phyloP scores from a whole-genome alignment of 768 basidiomycete species.

The Xerocomellus dryophilus region DNA sequence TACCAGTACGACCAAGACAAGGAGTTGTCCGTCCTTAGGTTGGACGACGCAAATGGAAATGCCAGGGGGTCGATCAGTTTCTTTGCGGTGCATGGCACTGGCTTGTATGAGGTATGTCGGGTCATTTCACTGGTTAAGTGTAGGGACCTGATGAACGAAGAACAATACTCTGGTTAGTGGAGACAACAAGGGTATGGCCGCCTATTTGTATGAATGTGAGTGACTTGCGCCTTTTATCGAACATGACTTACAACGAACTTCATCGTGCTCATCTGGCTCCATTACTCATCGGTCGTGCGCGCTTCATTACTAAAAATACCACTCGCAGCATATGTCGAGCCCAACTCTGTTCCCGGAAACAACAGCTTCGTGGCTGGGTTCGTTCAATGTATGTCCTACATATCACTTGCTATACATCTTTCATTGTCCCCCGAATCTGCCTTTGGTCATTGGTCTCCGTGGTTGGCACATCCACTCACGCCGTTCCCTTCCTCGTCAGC shows the following conservation, averaged over 20 bases:
- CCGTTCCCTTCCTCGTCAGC: slow-evolving; percentile 36
- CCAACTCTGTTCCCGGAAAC: slow-evolving; percentile 63
- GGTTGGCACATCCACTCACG: neutral
- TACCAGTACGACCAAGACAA: slow-evolving; percentile 76
- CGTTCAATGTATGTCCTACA: slow-evolving; percentile 54
- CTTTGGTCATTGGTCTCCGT: neutral
- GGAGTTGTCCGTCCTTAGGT: slow-evolving; percentile 63
- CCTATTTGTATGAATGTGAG: slow-evolving; percentile 71
- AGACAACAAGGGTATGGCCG: slow-evolving; percentile 88
- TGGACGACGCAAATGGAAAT: slow-evolving; percentile 56
- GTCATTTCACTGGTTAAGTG: neutral
- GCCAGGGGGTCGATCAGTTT: slow-evolving; percentile 69
- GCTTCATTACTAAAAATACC: neutral
- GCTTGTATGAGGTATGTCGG: slow-evolving; percentile 59
- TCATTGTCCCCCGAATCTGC: neutral
- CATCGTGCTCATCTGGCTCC: neutral
- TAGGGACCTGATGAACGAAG: slow-evolving; percentile 31
- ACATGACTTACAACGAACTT: neutral
- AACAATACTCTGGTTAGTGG: slow-evolving; percentile 80
- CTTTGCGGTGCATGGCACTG: slow-evolving; percentile 79
- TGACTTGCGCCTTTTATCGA: neutral
- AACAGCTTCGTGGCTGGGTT: slow-evolving; percentile 73
- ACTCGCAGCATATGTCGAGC: slow-evolving; percentile 56
- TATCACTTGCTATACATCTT: neutral
- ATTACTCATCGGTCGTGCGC: neutral